Percentiles rank a stretch among this genome's conserved stretches.
These are phyloP conservation scores for Flaveria linearis DNA, from an alignment of 129 eudicot genomes.

Conservation along the genomic window DNA sequence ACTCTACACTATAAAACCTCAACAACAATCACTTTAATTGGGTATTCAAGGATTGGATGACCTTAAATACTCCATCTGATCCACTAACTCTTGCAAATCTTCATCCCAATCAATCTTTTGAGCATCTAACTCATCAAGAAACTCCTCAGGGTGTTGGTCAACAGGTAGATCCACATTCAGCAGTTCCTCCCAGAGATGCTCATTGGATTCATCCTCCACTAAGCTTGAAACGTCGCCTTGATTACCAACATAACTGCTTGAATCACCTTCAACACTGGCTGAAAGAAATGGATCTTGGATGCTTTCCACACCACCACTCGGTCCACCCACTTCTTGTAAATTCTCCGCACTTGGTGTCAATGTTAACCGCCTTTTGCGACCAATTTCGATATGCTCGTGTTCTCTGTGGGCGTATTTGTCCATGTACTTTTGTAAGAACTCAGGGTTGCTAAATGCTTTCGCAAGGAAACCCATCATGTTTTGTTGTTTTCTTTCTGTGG, in stretches of 20 bases:
- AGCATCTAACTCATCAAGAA: slow-evolving; percentile 63
- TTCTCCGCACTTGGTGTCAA: slow-evolving; percentile 57
- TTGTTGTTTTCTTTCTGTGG: slow-evolving; percentile 70
- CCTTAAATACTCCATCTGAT: slow-evolving; percentile 69
- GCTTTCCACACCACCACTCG: slow-evolving; percentile 19
- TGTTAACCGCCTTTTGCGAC: slow-evolving; percentile 76
- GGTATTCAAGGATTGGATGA: slow-evolving; percentile 34
- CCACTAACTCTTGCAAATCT: slow-evolving; percentile 62
- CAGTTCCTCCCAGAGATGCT: slow-evolving; percentile 60
- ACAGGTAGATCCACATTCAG: slow-evolving; percentile 44
- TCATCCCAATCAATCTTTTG: slow-evolving; percentile 70
- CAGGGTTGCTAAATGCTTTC: slow-evolving; percentile 60
- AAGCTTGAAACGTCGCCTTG: slow-evolving; percentile 35
- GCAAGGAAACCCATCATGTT: slow-evolving; percentile 75
- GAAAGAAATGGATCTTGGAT: slow-evolving; percentile 49
- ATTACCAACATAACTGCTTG: slow-evolving; percentile 42
- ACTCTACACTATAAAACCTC: slow-evolving; percentile 26
- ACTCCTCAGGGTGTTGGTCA: slow-evolving; percentile 38
- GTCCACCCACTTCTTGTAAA: slow-evolving; percentile 28
- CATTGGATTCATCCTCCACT: slow-evolving; percentile 40
- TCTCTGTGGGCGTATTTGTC: slow-evolving; percentile 42
- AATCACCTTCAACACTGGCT: slow-evolving; percentile 46
- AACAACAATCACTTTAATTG: slow-evolving; percentile 18
- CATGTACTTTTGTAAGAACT: slow-evolving; percentile 58
- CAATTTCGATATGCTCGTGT: slow-evolving; percentile 46